Conservation (phyloP, 345 rosid genomes). For the Brassica rapa region DNA sequence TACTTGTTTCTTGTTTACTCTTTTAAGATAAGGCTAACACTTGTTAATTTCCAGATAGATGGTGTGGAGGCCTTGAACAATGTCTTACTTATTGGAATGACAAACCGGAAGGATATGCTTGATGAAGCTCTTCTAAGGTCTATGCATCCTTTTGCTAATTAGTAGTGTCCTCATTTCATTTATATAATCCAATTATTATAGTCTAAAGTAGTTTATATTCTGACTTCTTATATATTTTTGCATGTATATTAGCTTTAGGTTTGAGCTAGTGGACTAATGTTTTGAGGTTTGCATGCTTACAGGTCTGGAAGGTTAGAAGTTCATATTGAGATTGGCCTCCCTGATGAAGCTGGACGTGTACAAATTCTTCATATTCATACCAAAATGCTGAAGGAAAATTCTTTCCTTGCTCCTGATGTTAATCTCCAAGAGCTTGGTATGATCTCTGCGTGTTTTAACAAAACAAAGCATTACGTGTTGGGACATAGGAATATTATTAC, state of each 20-base stretch:
- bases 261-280: constrained; percentile 7
- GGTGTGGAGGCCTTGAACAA: constrained; percentile 99
- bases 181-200: background rate
- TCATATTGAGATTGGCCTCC: constrained; percentile 94
- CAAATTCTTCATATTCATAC: constrained; percentile 92
- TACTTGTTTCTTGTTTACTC: background rate
- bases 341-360: constrained; percentile 83
- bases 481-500: background rate
- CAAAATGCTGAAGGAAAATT: constrained; percentile 85
- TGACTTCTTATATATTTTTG: constrained; percentile 33
- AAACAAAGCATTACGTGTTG: background rate
- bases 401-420: constrained; percentile 84
- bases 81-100: constrained; percentile 99
- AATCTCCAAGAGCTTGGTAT: constrained; percentile 78
- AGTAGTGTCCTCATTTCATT: background rate
- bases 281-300: constrained; percentile 3
- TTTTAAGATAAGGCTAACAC: constrained; percentile 28
- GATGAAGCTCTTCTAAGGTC: constrained; percentile 99
- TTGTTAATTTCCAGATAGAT: constrained; percentile 71
- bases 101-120: constrained; percentile 97
- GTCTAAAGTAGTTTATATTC: background rate
- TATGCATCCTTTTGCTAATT: constrained; percentile 3
- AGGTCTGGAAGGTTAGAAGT: constrained; percentile 94
- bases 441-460: background rate
- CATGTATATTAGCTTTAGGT: constrained; percentile 28